Percentiles rank a stretch among this genome's conserved stretches.
Conservation (phyloP, 306 rosid species). For the Cucurbita maxima region DNA sequence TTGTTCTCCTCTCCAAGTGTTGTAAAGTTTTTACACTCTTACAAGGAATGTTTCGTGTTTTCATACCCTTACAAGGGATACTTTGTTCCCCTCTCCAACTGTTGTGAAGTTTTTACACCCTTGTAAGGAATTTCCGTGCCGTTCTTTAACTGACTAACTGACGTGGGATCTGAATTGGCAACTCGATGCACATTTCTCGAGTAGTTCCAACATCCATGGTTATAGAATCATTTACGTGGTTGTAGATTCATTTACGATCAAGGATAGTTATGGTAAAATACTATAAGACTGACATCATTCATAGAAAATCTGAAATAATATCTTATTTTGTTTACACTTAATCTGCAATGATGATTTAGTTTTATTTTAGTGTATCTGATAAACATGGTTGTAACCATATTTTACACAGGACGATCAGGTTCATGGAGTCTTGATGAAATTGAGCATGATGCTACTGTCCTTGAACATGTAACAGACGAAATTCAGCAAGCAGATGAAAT, state of each 20-base stretch:
- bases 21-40: too few relatives aligned
- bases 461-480: constrained; percentile 17
- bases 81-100: too few relatives aligned
- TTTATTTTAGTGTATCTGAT: constrained; percentile 5
- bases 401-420: constrained; percentile 22
- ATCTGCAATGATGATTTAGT: neutral
- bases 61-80: too few relatives aligned
- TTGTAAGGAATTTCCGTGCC: too few relatives aligned
- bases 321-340: neutral
- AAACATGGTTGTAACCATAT: neutral
- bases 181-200: too few relatives aligned
- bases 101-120: too few relatives aligned
- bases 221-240: neutral
- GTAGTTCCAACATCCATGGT: neutral
- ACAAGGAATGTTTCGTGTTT: too few relatives aligned
- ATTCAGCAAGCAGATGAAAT: constrained; percentile 8
- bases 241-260: neutral
- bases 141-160: too few relatives aligned
- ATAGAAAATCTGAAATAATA: neutral
- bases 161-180: too few relatives aligned
- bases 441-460: constrained; percentile 10
- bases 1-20: too few relatives aligned
- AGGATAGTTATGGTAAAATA: neutral
- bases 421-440: constrained; percentile 15
- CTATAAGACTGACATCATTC: neutral